phyloP scores from a whole-genome alignment of 1,139 yeast species.

The Magnusiomyces sp. region DNA sequence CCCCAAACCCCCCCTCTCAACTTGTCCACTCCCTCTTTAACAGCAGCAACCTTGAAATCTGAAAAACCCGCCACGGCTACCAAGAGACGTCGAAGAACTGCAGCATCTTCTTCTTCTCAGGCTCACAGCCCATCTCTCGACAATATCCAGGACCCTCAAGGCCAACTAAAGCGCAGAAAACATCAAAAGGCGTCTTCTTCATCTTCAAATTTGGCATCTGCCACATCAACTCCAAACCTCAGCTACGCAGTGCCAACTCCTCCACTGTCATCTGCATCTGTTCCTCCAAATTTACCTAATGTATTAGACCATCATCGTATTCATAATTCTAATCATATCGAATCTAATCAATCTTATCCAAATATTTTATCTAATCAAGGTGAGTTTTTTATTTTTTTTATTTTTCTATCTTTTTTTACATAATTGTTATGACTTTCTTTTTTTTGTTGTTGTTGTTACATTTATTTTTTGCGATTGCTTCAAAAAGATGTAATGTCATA shows the following conservation, averaged over 20 bases:
- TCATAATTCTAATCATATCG: conserved; percentile 1
- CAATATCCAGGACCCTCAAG: neutral
- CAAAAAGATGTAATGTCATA: neutral
- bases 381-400: neutral
- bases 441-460: no score
- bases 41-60: neutral
- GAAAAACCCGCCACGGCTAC: conserved; percentile 1
- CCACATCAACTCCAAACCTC: conserved; percentile 2
- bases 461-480: neutral
- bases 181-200: conserved; percentile 1
- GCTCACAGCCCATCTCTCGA: neutral
- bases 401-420: neutral
- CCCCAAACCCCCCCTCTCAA: conserved; percentile 1
- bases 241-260: conserved; percentile 4
- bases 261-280: neutral
- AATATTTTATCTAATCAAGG: neutral
- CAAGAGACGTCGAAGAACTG: conserved; percentile 4
- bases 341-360: conserved; percentile 1
- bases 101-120: neutral
- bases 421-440: no score
- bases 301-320: conserved; percentile 15
- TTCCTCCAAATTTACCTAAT: conserved; percentile 6
- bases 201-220: neutral
- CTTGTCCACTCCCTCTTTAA: neutral
- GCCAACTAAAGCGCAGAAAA: neutral